Base-by-base conservation (phyloP, 1,284 basidiomycete species). In the Serendipita sp. region DNA sequence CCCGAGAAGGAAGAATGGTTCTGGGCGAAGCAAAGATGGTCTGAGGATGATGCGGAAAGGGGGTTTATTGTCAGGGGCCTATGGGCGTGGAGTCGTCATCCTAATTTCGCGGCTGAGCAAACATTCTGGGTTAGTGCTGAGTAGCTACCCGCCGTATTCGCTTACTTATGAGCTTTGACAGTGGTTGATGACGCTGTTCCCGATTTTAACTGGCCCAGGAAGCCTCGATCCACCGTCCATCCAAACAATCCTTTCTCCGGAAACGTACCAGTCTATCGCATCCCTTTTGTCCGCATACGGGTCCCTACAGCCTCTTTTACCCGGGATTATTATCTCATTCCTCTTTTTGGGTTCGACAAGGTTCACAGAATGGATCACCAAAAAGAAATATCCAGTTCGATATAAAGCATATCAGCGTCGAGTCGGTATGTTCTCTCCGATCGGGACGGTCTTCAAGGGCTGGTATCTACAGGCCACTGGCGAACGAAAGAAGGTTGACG, bases 31-130 rank as follows among this genome's bases (percentile, higher is more conserved):
- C 75, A 86, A 60, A 67, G 77, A 61, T 90, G 82, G 82, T 82
- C 80, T 1, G 75, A 80, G 30, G 78, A 78, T 13, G 90, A 92
- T 70, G 80, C 79, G 3, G 77, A 85, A 67, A 79, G 93, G 3
- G 94, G 94, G 0, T 97, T 97, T 72, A 75, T 87, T 29, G 92
- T 91, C 0, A 78, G 79, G 12, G 93, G 93, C 0, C 73, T 97
- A 8, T 97, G 90, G 88, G 81, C 82, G 1, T 92, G 84, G 77
- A 84, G 82, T 2, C 78, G 94, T 15, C 94, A 98, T 72, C 93
- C 94, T 17, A 96, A 96, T 72, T 94, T 93, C 73, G 76, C 86
- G 0, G 92, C 88, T 71, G 93, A 96, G 71, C 92, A 94, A 74
- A 74, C 76, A 5, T 92, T 93, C 74, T 95, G 92, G 92, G 84